These are phyloP conservation scores for Claviceps humidiphila DNA, from an alignment of 2,329 filamentous ascomycete species.

Conservation along the genomic window DNA sequence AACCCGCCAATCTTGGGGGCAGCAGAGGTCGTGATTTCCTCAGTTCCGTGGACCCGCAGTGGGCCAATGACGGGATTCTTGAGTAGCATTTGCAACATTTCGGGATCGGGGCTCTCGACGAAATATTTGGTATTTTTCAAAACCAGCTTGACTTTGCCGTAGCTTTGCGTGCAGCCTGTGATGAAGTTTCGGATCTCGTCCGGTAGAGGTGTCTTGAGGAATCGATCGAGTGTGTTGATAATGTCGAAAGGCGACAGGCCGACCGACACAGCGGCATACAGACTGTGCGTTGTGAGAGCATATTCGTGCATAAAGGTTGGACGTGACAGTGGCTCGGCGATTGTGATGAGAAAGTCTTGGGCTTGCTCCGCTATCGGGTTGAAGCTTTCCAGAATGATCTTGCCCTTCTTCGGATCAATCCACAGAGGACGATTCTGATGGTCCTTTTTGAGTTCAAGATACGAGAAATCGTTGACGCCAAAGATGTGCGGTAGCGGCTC, in stretches of 20 bases:
- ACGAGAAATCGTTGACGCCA: conserved; percentile 59
- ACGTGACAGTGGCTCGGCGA: conserved; percentile 83
- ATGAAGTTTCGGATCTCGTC: conserved; percentile 72
- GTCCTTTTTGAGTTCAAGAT: conserved; percentile 71
- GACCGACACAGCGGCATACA: conserved; percentile 91
- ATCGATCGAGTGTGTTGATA: conserved; percentile 72
- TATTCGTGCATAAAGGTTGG: conserved; percentile 92
- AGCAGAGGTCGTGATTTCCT: conserved; percentile 63
- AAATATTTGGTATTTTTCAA: conserved; percentile 91
- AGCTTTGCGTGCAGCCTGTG: conserved; percentile 67
- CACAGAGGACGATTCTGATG: conserved; percentile 82
- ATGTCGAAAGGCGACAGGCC: conserved; percentile 85
- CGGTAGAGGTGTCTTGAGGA: conserved; percentile 80
- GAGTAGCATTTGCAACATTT: conserved; percentile 75
- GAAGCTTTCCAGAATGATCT: conserved; percentile 90
- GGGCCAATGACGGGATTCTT: conserved; percentile 72
- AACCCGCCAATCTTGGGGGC: conserved; percentile 78
- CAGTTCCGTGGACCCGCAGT: conserved; percentile 58
- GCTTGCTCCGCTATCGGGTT: conserved; percentile 75
- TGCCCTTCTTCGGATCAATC: conserved; percentile 78
- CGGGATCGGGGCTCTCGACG: conserved; percentile 80
- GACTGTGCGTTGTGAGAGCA: conserved; percentile 75
- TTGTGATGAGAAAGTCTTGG: conserved; percentile 89
- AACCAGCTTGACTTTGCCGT: conserved; percentile 91
- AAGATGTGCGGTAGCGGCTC: conserved; percentile 35